These are phyloP conservation scores for Pleurotus ostreatus DNA, from an alignment of 768 basidiomycete species.

Conservation along the genomic window DNA sequence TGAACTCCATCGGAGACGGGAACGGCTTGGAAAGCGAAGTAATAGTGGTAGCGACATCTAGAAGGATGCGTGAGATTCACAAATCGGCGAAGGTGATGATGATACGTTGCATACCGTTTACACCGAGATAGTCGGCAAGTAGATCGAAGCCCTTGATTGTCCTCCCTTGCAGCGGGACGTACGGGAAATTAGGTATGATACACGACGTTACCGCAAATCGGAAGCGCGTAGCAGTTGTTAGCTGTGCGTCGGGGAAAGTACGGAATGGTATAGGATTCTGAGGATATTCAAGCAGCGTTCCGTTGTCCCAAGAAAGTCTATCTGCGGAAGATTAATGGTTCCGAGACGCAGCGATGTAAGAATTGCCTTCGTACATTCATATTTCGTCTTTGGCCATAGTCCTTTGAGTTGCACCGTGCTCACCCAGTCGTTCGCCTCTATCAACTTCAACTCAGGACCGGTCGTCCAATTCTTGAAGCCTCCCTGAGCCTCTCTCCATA, in stretches of 20 bases:
- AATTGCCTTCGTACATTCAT: conserved; percentile 54
- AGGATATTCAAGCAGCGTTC: conserved; percentile 47
- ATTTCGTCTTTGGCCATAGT: conserved; percentile 67
- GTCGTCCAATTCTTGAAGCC: conserved; percentile 42
- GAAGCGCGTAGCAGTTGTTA: conserved; percentile 51
- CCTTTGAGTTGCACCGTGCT: conserved; percentile 46
- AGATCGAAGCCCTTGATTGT: conserved; percentile 64
- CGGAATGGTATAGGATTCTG: conserved; percentile 51
- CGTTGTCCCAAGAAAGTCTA: conserved; percentile 36
- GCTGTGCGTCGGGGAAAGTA: conserved; percentile 70
- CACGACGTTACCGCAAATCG: conserved; percentile 70
- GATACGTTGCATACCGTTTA: background rate
- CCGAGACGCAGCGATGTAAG: too few species aligned
- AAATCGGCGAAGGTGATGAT: background rate
- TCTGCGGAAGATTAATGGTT: conserved; percentile 25
- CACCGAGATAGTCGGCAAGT: conserved; percentile 48
- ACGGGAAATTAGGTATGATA: conserved; percentile 70
- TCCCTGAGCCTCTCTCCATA: conserved; percentile 40
- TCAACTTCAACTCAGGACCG: conserved; percentile 47
- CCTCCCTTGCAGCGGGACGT: conserved; percentile 47
- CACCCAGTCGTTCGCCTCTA: conserved; percentile 52
- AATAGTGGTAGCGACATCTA: too few species aligned
- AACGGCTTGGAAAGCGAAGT: background rate
- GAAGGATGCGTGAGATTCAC: background rate
- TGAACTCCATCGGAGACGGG: conserved; percentile 44